phyloP scores from a whole-genome alignment of 352 stramenopile genomes.

The Phytophthora pseudosyringae region DNA sequence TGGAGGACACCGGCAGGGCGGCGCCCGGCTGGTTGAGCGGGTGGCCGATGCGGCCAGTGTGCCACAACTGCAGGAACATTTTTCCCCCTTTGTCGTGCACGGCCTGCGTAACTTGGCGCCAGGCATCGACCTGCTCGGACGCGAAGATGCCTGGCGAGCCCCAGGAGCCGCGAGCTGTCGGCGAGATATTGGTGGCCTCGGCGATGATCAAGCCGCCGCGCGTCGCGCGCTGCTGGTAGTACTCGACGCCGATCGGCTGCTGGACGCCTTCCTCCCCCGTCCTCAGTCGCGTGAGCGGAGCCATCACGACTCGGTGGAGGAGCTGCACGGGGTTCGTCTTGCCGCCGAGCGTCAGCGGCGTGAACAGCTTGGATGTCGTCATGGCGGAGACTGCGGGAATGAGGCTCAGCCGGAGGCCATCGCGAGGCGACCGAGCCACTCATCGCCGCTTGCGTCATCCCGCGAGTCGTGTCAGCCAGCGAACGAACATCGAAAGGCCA shows the following conservation, averaged over 20 bases:
- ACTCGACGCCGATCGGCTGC: conserved; percentile 49
- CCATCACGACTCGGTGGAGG: conserved; percentile 73
- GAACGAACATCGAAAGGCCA: no score
- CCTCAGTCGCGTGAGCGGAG: conserved; percentile 59
- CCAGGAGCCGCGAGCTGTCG: conserved; percentile 50
- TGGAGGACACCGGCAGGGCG: conserved; percentile 66
- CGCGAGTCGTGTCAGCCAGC: conserved; percentile 14
- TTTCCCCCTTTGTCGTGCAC: conserved; percentile 81
- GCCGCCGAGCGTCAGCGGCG: conserved; percentile 60
- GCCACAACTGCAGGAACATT: conserved; percentile 91
- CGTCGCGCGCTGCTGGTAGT: conserved; percentile 69
- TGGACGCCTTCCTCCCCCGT: conserved; percentile 51
- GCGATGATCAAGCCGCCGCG: conserved; percentile 63
- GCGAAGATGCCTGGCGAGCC: conserved; percentile 65
- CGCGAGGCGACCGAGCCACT: background rate
- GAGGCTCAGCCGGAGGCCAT: background rate
- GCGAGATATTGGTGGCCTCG: conserved; percentile 66
- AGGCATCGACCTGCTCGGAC: conserved; percentile 55
- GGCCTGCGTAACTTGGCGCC: conserved; percentile 53
- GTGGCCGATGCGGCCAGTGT: conserved; percentile 82
- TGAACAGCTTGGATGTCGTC: conserved; percentile 59
- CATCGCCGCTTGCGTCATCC: conserved; percentile 20
- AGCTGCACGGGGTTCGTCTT: conserved; percentile 58
- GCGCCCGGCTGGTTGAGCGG: conserved; percentile 64
- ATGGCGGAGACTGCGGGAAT: conserved; percentile 15